phyloP scores from a whole-genome alignment of 2,329 filamentous ascomycete genomes.

The Trichophyton simii region DNA sequence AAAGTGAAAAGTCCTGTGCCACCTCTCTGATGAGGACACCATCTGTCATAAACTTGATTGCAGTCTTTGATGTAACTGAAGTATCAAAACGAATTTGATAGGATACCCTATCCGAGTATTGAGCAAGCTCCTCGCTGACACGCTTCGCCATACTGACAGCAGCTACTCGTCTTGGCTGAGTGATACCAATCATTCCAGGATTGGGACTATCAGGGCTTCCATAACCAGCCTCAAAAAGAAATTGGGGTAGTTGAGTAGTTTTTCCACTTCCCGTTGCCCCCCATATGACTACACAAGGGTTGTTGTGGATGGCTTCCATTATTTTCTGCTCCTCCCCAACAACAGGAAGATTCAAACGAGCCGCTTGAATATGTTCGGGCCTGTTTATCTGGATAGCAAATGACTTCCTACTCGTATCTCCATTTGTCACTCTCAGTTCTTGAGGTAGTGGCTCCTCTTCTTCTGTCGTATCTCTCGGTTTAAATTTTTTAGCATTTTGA shows the following conservation, averaged over 20 bases:
- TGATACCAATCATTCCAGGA: constrained; percentile 86
- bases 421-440: constrained; percentile 28
- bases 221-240: constrained; percentile 87
- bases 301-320: constrained; percentile 93
- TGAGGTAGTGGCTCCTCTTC: constrained; percentile 30
- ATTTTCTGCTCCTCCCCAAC: constrained; percentile 93
- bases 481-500: constrained; percentile 22
- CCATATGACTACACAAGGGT: constrained; percentile 80
- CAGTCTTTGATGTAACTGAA: constrained; percentile 64
- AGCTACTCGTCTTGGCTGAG: constrained; percentile 86
- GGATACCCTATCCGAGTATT: constrained; percentile 63
- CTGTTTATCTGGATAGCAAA: constrained; percentile 63
- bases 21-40: constrained; percentile 89
- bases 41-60: constrained; percentile 98
- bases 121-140: constrained; percentile 72
- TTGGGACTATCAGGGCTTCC: constrained; percentile 65
- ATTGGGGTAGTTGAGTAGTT: constrained; percentile 94
- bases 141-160: constrained; percentile 94
- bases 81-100: constrained; percentile 95
- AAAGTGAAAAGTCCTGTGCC: constrained; percentile 72
- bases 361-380: constrained; percentile 59
- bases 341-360: constrained; percentile 69
- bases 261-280: constrained; percentile 95
- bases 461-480: constrained; percentile 25
- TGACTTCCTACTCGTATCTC: constrained; percentile 51